These are phyloP conservation scores for Angophora floribunda DNA, from an alignment of 345 rosid genomes.

Conservation along the genomic window DNA sequence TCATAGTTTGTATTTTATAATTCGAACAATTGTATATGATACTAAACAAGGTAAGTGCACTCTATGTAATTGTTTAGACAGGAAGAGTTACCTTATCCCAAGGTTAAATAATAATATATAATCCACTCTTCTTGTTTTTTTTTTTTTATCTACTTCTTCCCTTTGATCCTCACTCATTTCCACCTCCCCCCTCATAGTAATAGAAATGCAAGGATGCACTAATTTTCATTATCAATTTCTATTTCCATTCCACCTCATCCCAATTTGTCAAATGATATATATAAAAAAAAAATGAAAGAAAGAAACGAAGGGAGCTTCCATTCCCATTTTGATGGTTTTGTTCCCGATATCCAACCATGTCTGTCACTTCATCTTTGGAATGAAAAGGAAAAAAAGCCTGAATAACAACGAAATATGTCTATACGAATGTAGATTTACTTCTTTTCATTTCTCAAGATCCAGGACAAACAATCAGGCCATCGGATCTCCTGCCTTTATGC, in stretches of 20 bases:
- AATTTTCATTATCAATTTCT: too few relatives aligned
- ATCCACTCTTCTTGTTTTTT: neutral
- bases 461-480: neutral
- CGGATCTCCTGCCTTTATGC: neutral
- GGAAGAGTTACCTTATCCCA: neutral
- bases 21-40: neutral
- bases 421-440: neutral
- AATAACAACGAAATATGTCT: neutral
- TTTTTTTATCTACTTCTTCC: too few relatives aligned
- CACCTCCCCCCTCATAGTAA: too few relatives aligned
- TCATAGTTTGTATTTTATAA: neutral
- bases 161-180: neutral
- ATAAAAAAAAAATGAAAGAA: too few relatives aligned
- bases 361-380: neutral
- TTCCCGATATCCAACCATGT: neutral
- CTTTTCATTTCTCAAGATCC: neutral
- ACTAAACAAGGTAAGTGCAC: too few relatives aligned
- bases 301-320: neutral
- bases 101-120: too few relatives aligned
- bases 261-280: neutral
- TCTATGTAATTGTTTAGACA: too few relatives aligned
- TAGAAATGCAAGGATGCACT: too few relatives aligned
- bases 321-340: neutral
- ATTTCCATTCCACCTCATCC: rapidly evolving
- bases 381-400: neutral